A percentile compares a stretch with the other conserved stretches of the same genome.
Conservation (phyloP, 805 yeast genomes). For the Metschnikowia kunwiensis region DNA sequence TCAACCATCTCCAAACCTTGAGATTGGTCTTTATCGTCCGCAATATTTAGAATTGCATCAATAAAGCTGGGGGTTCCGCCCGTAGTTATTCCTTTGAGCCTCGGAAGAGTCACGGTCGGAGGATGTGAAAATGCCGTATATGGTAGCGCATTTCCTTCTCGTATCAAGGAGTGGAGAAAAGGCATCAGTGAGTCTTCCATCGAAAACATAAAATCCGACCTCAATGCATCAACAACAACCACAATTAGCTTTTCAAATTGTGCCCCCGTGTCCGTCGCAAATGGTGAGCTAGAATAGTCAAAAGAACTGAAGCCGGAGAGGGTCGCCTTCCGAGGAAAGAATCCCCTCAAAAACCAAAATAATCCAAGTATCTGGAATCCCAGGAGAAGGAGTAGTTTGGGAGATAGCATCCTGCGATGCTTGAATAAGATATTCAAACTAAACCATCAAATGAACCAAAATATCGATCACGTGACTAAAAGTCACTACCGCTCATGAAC, state of each 20-base stretch:
- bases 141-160: conserved; percentile 71
- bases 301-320: conserved; percentile 54
- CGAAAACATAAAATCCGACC: conserved; percentile 82
- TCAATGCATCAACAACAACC: conserved; percentile 89
- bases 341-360: conserved; percentile 70
- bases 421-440: too few relatives aligned
- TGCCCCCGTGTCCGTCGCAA: conserved; percentile 23
- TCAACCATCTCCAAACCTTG: conserved; percentile 72
- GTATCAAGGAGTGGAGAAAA: conserved; percentile 62
- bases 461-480: too few relatives aligned
- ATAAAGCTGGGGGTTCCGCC: conserved; percentile 93
- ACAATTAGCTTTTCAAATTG: conserved; percentile 67
- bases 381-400: background rate
- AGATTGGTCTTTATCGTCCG: conserved; percentile 78
- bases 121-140: conserved; percentile 92
- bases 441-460: too few relatives aligned
- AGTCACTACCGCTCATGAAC: too few relatives aligned
- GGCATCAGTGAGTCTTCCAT: conserved; percentile 56
- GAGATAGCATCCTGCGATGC: too few relatives aligned
- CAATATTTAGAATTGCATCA: conserved; percentile 91
- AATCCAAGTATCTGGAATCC: conserved; percentile 43
- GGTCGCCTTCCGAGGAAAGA: conserved; percentile 85
- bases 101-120: conserved; percentile 94
- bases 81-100: conserved; percentile 88
- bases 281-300: conserved; percentile 20